Evolutionary conservation across 352 stramenopile species (phyloP).

Genomic region (Phytophthora fragariae): DNA sequence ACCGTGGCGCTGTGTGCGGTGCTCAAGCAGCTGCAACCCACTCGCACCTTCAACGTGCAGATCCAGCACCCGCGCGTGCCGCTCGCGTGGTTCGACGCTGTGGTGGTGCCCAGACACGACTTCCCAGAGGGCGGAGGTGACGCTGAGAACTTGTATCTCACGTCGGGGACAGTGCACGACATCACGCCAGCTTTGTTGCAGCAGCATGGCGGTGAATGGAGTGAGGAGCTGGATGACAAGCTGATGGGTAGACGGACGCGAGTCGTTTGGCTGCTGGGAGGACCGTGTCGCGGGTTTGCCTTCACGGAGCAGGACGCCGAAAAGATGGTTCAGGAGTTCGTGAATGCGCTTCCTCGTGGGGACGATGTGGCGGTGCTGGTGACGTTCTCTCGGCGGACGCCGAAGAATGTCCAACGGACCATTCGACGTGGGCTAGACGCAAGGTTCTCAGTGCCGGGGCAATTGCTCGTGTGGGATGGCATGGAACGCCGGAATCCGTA

Average conservation of each 20-base stretch:
- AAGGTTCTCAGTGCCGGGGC: conserved; percentile 24
- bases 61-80: conserved; percentile 77
- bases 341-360: conserved; percentile 19
- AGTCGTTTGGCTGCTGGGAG: conserved; percentile 69
- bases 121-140: conserved; percentile 22
- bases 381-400: conserved; percentile 77
- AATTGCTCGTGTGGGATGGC: conserved; percentile 65
- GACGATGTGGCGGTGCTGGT: conserved; percentile 52
- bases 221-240: conserved; percentile 36
- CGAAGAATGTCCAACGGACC: conserved; percentile 42
- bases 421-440: conserved; percentile 38
- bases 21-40: conserved; percentile 43
- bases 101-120: conserved; percentile 71
- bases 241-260: conserved; percentile 20
- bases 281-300: conserved; percentile 67
- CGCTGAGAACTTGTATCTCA: conserved; percentile 52
- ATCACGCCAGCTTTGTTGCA: conserved; percentile 39
- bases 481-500: conserved; percentile 66
- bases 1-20: conserved; percentile 71
- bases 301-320: conserved; percentile 49
- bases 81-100: conserved; percentile 65
- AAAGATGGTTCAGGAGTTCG: conserved; percentile 55
- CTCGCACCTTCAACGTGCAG: conserved; percentile 71
- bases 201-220: conserved; percentile 37
- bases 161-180: conserved; percentile 61